Base-by-base conservation (phyloP, 371 early-diverging fungal genomes). In the Rhizopus microsporus region DNA sequence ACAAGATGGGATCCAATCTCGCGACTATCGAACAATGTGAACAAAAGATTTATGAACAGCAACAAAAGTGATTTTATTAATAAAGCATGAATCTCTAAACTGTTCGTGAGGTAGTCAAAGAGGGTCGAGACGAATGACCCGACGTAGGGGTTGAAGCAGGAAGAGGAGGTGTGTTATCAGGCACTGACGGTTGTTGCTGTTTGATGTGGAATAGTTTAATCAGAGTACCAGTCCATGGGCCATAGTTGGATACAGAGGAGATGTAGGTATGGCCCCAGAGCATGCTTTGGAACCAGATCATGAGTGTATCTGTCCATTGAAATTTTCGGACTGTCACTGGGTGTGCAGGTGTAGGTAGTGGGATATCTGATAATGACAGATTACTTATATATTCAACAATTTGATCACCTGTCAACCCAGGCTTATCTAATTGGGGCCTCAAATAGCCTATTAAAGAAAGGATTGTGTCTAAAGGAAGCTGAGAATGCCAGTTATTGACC, bases 1-100 rank as follows among this genome's bases (percentile, higher is more conserved):
- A 91, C 81, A 98, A 98, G 80, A 85, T 96, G 66, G 84, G 86
- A 54, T 92, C 93, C 23, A 97, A 95, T 72, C 75, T 97, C 54
- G 87, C 88, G 13, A 90, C 97, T 2, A 75, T 98, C 37, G 85
- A 84, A 45, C 72, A 83, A 55, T 96, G 97, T 50, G 98, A 97
- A 68, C 58, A 60, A 34, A 77, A 70, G 39, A 62, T 75, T 15
- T 80, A 67, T 43, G 73, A 76, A 32, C 69, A 62, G 39, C 80
- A 80, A 56, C 74, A 79, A 52, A 13, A 40, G 23, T 23, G 23
- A 23, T 23, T 23, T 23, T 23, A 23, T 23, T 23, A 23, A 23
- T 23, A 23, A 23, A 23, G 23, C 23, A 12, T 6, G 16, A 23
- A 23, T 23, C 30, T 31, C n/a, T 48, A 48, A 48, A 48, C 32